Evolutionary conservation across 225 moss, liverwort and hornwort species (phyloP).

Genomic region (Bryum argenteum): DNA sequence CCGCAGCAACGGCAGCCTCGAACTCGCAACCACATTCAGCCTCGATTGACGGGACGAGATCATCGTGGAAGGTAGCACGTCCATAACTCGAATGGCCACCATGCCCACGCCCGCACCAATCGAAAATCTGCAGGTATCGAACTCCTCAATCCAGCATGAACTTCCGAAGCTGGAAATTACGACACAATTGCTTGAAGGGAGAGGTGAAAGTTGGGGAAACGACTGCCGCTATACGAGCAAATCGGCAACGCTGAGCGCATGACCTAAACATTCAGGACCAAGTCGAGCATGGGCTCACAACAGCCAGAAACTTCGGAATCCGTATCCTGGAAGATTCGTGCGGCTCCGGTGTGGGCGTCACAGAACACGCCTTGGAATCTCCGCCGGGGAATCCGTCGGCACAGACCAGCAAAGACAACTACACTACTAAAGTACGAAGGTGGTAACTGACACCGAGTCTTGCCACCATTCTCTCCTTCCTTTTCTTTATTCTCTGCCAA

Average conservation of each 20-base stretch:
- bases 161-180: not conserved
- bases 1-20: not conserved
- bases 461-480: too few species aligned
- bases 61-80: conserved; percentile 15
- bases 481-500: too few species aligned
- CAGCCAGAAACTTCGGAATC: too few species aligned
- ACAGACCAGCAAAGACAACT: too few species aligned
- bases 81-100: conserved; percentile 31
- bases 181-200: not conserved
- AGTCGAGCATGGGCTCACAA: too few species aligned
- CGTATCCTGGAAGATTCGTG: too few species aligned
- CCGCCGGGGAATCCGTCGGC: too few species aligned
- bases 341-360: too few species aligned
- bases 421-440: too few species aligned
- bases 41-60: not conserved
- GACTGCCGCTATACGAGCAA: not conserved
- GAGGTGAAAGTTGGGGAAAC: not conserved
- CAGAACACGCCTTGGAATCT: too few species aligned
- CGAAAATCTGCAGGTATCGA: conserved; percentile 5
- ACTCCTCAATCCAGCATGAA: conserved; percentile 23
- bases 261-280: not conserved
- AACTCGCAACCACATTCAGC: conserved; percentile 26
- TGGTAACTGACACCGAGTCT: too few species aligned
- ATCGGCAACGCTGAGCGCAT: not conserved
- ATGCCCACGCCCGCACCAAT: conserved; percentile 2